Evolutionary conservation across 768 basidiomycete genomes (phyloP), one percentile per base, ranked within the genome.

Genomic region (Sarcomyxa edulis): DNA sequence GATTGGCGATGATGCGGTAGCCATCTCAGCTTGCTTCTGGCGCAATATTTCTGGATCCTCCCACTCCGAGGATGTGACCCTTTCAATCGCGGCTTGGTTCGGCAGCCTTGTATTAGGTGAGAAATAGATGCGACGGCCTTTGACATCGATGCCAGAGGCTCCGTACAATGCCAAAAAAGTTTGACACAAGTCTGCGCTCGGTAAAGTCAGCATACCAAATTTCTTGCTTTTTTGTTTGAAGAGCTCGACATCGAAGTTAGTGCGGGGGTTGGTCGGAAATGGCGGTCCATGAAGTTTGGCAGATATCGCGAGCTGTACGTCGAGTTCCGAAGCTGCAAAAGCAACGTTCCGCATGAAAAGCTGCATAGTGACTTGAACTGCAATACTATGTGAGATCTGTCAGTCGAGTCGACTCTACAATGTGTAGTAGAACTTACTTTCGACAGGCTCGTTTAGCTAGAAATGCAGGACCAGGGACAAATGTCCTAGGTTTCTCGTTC

Each of bases 161-260:
- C 59, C 54, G 23, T 55, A 66, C 11, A 50, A 12, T 15, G 25
- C 28, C 21, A 65, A 46, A 35, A 65, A 66, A 14, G 7, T 39
- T 1, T 26, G 11, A 1, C 56, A 64, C 19, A 35, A 23, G 2
- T 14, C 28, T 28, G 18, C 38, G 18, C 25, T 46, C 0, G 65
- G 53, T 10, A 65, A 44, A 1, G 58, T 61, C 15, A 65, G 50
- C 4, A 64, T 47, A 20, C 64, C 64, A 3, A 24, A 34, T 20
- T 44, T 43, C 8, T 18, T 27, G 2, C 11, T 32, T 11, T 48
- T 50, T 15, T 40, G 52, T 22, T 41, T 48, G 39, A 64, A 65
- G 2, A 67, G 41, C 6, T 15, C n/a, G 4, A 63, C 36, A 6
- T 60, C 59, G 25, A 65, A 65, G 21, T 65, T 67, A n/a, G 61